Evolutionary conservation across 495 filamentous ascomycete genomes (phyloP), one percentile per base, ranked within the genome.

Genomic region (Rostrohypoxylon terebratum): DNA sequence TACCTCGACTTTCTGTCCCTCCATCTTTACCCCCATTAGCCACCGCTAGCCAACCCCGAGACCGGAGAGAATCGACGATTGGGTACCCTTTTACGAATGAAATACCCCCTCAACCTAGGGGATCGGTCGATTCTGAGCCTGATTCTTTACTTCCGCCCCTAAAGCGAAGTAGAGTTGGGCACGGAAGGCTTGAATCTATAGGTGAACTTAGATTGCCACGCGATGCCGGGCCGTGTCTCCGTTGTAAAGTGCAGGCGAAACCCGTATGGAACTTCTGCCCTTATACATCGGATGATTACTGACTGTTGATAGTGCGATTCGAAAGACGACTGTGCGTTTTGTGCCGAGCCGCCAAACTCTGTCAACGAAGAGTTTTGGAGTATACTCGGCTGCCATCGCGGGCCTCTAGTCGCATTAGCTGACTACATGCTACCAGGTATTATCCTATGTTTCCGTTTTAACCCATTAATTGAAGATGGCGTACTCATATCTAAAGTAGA

Each of bases 111-210:
- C 78, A 79, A 21, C 78, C 77, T 18, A 78, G 82, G 53, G 78
- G 75, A 25, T 84, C 83, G 1, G 68, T 85, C 13, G 84, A 86
- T 61, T 81, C 84, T 21, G 84, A 86, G 55, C 81, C 82, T 20
- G 84, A 86, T 51, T 82, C 84, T n/a, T 72, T 84, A 20, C 78
- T 86, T 20, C 84, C 84, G 13, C 84, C 84, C 0, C 57, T 86
- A 48, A 85, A 84, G 69, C 80, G 83, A 68, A 83, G 80, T 63
- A 78, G 84, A 36, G 82, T 84, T 16, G 83, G 82, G 13, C 82
- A 81, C 66, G 78, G 82, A 25, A 80, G 82, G 21, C 75, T 86
- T 4, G 77, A 86, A 64, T 86, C 84, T 28, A 86, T 86, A 36
- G 84, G 80, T 45, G 84, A 86, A 66, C 82, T 86, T 18, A 81